Evolutionary conservation across 805 yeast species (phyloP).

Genomic region (Yamadazyma philogaea): DNA sequence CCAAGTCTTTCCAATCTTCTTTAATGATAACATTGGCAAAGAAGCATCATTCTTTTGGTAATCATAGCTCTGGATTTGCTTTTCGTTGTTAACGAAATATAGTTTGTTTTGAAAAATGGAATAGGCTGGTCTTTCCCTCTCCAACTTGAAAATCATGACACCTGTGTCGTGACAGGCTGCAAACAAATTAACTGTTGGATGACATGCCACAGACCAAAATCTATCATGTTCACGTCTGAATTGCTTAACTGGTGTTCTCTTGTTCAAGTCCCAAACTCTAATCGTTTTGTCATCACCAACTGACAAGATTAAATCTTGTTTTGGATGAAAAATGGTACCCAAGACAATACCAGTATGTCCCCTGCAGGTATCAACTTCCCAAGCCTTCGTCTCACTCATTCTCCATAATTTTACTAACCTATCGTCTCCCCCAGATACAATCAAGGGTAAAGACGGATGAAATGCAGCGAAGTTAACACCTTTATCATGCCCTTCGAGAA

Average conservation of each 20-base stretch:
- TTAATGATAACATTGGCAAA: constrained; percentile 78
- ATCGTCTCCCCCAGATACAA: constrained; percentile 95
- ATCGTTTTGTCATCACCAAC: constrained; percentile 95
- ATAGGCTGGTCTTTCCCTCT: constrained; percentile 96
- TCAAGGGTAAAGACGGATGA: constrained; percentile 93
- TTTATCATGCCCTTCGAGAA: constrained; percentile 95
- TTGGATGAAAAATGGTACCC: constrained; percentile 87
- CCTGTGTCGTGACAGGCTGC: constrained; percentile 98
- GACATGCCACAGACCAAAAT: constrained; percentile 89
- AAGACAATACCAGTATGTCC: constrained; percentile 95
- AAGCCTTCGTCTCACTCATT: constrained; percentile 95
- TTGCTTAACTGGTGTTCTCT: constrained; percentile 88
- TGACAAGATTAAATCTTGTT: constrained; percentile 85
- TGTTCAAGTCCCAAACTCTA: constrained; percentile 95
- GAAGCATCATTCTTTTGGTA: constrained; percentile 60
- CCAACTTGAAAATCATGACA: constrained; percentile 95
- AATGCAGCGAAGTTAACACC: constrained; percentile 99
- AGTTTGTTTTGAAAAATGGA: constrained; percentile 68
- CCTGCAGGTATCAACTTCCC: constrained; percentile 98
- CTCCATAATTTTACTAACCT: constrained; percentile 95
- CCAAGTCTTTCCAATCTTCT: constrained; percentile 84
- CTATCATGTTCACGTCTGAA: constrained; percentile 92
- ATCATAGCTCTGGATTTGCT: constrained; percentile 80
- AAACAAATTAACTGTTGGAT: constrained; percentile 86
- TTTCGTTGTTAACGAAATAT: constrained; percentile 75